A percentile compares a stretch with the other conserved stretches of the same genome.
Conservation (phyloP, 805 yeast species). For the Suhomyces sp. region DNA sequence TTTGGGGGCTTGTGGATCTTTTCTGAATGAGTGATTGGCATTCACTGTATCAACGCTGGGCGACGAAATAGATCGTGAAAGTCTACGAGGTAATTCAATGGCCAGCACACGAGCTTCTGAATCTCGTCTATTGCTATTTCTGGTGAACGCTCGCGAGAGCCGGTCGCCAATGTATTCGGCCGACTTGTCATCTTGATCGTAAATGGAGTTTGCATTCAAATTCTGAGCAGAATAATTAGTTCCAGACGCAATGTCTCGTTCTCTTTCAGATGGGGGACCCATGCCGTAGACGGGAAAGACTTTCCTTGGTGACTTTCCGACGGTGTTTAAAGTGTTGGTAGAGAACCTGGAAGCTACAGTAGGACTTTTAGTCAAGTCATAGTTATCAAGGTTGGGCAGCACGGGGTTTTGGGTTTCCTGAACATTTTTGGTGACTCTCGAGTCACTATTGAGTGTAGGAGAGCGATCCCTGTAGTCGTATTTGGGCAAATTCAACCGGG, state of each 20-base stretch:
- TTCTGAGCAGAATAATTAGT: constrained; percentile 1
- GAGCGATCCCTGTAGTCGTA: constrained; percentile 77
- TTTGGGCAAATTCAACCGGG: constrained; percentile 57
- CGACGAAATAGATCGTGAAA: constrained; percentile 11
- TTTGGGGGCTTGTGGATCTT: background rate
- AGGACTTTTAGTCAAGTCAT: constrained; percentile 7
- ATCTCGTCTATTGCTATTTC: constrained; percentile 5
- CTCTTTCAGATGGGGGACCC: constrained; percentile 62
- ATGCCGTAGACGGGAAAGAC: constrained; percentile 79
- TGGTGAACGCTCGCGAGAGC: constrained; percentile 16
- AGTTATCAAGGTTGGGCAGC: background rate
- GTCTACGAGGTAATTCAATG: background rate
- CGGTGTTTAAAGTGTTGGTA: constrained; percentile 1
- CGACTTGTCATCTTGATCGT: constrained; percentile 9
- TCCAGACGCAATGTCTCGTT: constrained; percentile 52
- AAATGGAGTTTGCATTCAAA: constrained; percentile 3
- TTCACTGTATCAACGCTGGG: constrained; percentile 2
- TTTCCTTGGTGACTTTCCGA: constrained; percentile 58
- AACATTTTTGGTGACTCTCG: constrained; percentile 61
- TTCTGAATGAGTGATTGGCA: constrained; percentile 5
- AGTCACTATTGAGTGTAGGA: constrained; percentile 73
- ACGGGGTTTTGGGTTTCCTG: background rate
- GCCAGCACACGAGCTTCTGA: constrained; percentile 7
- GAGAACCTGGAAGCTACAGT: constrained; percentile 6
- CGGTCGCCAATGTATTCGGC: constrained; percentile 23